Evolutionary conservation across 352 stramenopile genomes (phyloP), one percentile per base, ranked within the genome.

Genomic region (Pythium chondricola): DNA sequence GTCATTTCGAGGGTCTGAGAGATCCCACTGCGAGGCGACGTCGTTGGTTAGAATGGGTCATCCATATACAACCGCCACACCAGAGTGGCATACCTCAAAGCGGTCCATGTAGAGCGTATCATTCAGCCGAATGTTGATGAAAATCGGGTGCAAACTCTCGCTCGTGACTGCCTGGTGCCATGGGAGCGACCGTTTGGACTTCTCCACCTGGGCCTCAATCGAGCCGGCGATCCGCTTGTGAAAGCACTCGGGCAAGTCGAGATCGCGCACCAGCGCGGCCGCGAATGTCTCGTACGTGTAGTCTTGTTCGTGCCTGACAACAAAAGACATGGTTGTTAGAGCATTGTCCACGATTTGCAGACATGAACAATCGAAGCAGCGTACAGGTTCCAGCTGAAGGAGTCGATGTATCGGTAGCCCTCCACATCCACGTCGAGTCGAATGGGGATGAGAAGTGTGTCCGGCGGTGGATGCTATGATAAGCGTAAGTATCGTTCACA

Each of bases 331-430:
- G n/a, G n/a, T n/a, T n/a, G n/a, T n/a, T n/a, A n/a, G n/a, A n/a
- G n/a, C n/a, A n/a, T n/a, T n/a, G n/a, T n/a, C n/a, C n/a, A n/a
- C n/a, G n/a, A n/a, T n/a, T 58, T 17, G 54, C 46, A 17, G 7
- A 38, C 17, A 47, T 37, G 14, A 39, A 43, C 6, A 8, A 10
- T 6, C 18, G n/a, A 59, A 63, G 24, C 65, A 88, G n/a, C n/a
- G n/a, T n/a, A n/a, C 71, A 86, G 39, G 46, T 88, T 91, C 76
- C 76, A 88, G 25, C 67, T 76, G 42, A 91, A 85, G 20, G 76
- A 88, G 43, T 91, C 80, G 37, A 91, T 86, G 67, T 85, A 91
- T 32, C 80, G 74, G 47, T 85, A 85, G 11, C 80, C 80, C 48
- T 91, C 80, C 24, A 88, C 61, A 32, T 91, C 80, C 20, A 91